Conservation (phyloP, 352 stramenopile species). For the Elongisporangium undulatum region DNA sequence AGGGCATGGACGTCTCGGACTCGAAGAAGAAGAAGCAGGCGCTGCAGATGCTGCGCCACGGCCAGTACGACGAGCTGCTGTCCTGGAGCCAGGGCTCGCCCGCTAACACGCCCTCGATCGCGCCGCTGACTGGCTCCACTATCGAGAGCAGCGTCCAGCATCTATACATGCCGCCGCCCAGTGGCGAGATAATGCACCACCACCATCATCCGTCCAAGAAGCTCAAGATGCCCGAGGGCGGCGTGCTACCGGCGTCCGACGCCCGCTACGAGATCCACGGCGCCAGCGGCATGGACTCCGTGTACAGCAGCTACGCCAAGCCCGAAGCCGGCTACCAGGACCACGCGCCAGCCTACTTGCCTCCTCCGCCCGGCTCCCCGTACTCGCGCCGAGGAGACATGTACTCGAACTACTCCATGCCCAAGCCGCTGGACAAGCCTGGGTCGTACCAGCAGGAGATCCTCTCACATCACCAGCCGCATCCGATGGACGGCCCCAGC, state of each 20-base stretch:
- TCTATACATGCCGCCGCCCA: constrained; percentile 11
- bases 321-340: neutral
- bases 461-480: neutral
- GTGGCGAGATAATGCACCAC: constrained; percentile 6
- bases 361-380: neutral
- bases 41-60: constrained; percentile 72
- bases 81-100: constrained; percentile 43
- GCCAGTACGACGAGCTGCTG: constrained; percentile 71
- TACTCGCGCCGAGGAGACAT: neutral
- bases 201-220: neutral
- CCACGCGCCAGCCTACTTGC: neutral
- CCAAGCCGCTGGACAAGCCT: constrained; percentile 2
- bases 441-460: constrained; percentile 1
- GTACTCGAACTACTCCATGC: constrained; percentile 2
- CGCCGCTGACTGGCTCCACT: constrained; percentile 8
- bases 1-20: constrained; percentile 72
- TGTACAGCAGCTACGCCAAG: neutral
- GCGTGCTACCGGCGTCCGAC: neutral
- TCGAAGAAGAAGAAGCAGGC: constrained; percentile 81
- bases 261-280: neutral
- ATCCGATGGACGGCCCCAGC: neutral
- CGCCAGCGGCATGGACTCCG: neutral
- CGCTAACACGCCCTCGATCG: constrained; percentile 30
- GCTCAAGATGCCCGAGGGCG: constrained; percentile 1
- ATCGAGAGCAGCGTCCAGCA: constrained; percentile 10